phyloP scores from a whole-genome alignment of 163 green algal genomes.

The Scenedesmus sp. region DNA sequence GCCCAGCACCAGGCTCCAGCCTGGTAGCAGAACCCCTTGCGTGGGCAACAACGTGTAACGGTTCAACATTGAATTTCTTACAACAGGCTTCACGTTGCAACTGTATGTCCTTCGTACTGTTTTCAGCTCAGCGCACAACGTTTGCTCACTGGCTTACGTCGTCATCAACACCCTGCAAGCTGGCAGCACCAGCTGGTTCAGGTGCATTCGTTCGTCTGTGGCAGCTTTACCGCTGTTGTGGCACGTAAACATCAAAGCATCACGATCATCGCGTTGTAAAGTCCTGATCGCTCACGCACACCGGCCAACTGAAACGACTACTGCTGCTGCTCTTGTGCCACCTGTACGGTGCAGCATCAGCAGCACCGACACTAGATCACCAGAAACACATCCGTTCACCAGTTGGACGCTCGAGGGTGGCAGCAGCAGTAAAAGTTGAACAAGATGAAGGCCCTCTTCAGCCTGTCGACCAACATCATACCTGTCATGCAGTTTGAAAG shows the following conservation, averaged over 20 bases:
- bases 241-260: neutral
- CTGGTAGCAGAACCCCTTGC: neutral
- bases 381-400: neutral
- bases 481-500: slow-evolving; percentile 39
- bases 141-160: neutral
- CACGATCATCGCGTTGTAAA: neutral
- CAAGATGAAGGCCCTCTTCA: slow-evolving; percentile 48
- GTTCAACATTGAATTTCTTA: neutral
- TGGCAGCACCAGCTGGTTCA: neutral
- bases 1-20: no score
- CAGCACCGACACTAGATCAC: neutral
- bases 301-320: neutral
- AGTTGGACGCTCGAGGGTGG: neutral
- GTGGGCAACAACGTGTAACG: neutral
- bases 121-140: neutral
- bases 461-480: slow-evolving; percentile 33
- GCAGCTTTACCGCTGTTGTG: neutral
- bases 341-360: neutral
- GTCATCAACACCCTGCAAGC: neutral
- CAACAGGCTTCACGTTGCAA: neutral
- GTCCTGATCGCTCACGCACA: neutral
- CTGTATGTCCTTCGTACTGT: neutral
- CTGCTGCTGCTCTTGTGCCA: slow-evolving; percentile 12
- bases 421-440: neutral
- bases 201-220: neutral